Percentiles rank a stretch among this genome's conserved stretches.
Conservation (phyloP, 192 early-diverging fungal species). For the Linnemannia elongata region DNA sequence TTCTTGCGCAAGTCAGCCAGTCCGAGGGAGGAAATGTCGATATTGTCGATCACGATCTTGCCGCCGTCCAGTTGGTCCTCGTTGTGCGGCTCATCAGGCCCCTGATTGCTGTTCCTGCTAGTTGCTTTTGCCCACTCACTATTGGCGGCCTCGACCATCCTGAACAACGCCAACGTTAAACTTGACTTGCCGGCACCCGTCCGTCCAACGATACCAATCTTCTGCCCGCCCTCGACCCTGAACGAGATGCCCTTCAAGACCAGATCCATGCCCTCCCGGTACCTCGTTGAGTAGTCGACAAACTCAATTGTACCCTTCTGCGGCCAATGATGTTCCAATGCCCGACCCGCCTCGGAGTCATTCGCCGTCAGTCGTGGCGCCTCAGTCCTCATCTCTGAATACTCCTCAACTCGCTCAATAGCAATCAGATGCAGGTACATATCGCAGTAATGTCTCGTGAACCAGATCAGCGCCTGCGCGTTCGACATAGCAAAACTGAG, state of each 20-base stretch:
- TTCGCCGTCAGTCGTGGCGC: constrained; percentile 21
- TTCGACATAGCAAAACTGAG: constrained; percentile 79
- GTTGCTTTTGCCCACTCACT: constrained; percentile 26
- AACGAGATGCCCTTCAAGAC: constrained; percentile 45
- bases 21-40: not conserved
- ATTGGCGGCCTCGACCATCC: constrained; percentile 63
- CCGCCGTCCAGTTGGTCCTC: constrained; percentile 68
- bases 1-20: not conserved
- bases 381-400: constrained; percentile 42
- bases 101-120: not conserved
- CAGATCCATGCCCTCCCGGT: constrained; percentile 78
- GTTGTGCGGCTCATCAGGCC: not conserved
- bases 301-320: constrained; percentile 66
- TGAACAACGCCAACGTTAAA: constrained; percentile 76
- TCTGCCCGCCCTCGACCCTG: constrained; percentile 26
- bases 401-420: constrained; percentile 44
- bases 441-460: constrained; percentile 85
- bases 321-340: constrained; percentile 77
- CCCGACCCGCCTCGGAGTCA: constrained; percentile 62
- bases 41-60: not conserved
- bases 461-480: constrained; percentile 86
- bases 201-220: constrained; percentile 55
- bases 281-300: constrained; percentile 76
- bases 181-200: constrained; percentile 87
- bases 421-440: constrained; percentile 57